These are phyloP conservation scores for Rhizophora mangle DNA, from an alignment of 345 rosid species.

Conservation along the genomic window DNA sequence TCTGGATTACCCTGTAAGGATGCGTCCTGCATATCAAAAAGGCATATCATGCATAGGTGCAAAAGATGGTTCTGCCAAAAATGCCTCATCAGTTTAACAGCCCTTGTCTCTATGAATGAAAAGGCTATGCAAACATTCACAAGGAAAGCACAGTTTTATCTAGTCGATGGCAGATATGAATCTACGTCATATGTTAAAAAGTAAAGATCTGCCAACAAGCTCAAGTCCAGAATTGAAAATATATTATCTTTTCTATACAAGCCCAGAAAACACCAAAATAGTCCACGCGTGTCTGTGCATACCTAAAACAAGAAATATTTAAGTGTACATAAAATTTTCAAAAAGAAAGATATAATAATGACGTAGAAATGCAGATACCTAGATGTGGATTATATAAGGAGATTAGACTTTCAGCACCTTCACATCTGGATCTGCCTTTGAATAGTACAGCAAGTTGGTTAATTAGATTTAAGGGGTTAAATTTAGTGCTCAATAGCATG, in stretches of 20 bases:
- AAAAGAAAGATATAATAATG: too few relatives aligned
- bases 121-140: background rate
- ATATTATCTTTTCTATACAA: background rate
- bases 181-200: background rate
- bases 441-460: too few relatives aligned
- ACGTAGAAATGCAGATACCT: too few relatives aligned
- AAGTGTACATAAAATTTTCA: too few relatives aligned
- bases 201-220: background rate
- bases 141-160: background rate
- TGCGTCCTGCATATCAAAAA: slow-evolving; percentile 59
- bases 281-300: background rate
- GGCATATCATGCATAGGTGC: slow-evolving; percentile 5
- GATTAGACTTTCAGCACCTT: too few relatives aligned
- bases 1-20: slow-evolving; percentile 85
- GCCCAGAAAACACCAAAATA: background rate
- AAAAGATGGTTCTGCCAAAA: background rate
- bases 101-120: background rate
- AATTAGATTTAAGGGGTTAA: too few relatives aligned
- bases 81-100: background rate
- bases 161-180: background rate
- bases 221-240: background rate
- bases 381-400: too few relatives aligned
- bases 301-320: background rate
- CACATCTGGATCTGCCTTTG: too few relatives aligned
- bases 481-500: too few relatives aligned